Evolutionary conservation across 345 rosid species (phyloP), one percentile per base, ranked within the genome.

Genomic region (Odontarrhena argentea): DNA sequence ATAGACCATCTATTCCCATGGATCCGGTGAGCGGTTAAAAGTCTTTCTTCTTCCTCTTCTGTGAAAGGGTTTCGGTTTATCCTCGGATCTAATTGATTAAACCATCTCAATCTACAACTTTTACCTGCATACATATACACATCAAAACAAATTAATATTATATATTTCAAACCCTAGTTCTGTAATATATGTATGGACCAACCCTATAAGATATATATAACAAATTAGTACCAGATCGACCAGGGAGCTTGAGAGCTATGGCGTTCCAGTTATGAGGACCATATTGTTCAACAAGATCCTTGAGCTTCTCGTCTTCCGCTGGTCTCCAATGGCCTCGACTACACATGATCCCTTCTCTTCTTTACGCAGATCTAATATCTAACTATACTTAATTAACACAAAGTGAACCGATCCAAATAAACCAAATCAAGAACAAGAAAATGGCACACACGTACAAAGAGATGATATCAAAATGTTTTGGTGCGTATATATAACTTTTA

Each of bases 101-200:
- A 93, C 98, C 98, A 93, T 71, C 98, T 87, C 68, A 93, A 83
- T 83, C 98, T 85, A 70, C 96, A 93, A 50, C 98, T 89, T 78
- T 92, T 92, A 36, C 96, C 98, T 92, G 74, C 52, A 6, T n/a
- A 50, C 18, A 42, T 8, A 65, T 14, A n/a, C 22, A 42, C 7
- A 47, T 12, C 52, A 58, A 38, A 12, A 51, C 11, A 60, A 26
- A 18, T 15, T 15, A 50, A 14, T 61, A 28, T 46, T 52, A 47
- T 13, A 35, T 26, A 18, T 25, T 14, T 24, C 44, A 59, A 73
- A 59, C 71, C 76, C 61, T 65, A 56, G 28, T 55, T 55, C 28
- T 57, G 6, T 4, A 5, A 32, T 32, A 32, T 32, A 72, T 38
- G 30, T 22, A 40, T 40, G 25, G 59, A 49, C 53, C 65, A 48